These are phyloP conservation scores for Leptodontidium sp. DNA, from an alignment of 2,329 filamentous ascomycete genomes.

Conservation along the genomic window DNA sequence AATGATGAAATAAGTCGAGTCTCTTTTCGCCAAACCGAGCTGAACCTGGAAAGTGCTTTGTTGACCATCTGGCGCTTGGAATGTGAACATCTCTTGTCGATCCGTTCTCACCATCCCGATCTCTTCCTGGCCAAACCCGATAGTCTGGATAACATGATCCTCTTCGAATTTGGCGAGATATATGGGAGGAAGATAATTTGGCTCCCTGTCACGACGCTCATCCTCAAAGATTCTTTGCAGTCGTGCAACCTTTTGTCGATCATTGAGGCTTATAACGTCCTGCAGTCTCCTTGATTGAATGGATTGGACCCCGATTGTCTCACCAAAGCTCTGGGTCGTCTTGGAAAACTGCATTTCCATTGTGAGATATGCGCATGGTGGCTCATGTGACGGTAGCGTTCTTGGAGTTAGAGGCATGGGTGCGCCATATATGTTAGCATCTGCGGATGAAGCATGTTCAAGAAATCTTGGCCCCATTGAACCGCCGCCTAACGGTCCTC, in stretches of 20 bases:
- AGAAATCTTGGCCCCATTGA: slow-evolving; percentile 57
- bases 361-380: slow-evolving; percentile 63
- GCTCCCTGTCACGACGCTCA: slow-evolving; percentile 61
- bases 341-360: slow-evolving; percentile 66
- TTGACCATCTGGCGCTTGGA: slow-evolving; percentile 61
- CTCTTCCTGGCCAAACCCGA: slow-evolving; percentile 63
- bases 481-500: slow-evolving; percentile 53
- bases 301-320: slow-evolving; percentile 59
- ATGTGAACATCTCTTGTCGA: slow-evolving; percentile 63
- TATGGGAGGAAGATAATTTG: slow-evolving; percentile 72
- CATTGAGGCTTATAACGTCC: slow-evolving; percentile 60
- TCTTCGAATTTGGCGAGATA: slow-evolving; percentile 59
- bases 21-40: slow-evolving; percentile 65
- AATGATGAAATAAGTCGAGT: slow-evolving; percentile 69
- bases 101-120: slow-evolving; percentile 60
- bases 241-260: slow-evolving; percentile 60
- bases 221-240: slow-evolving; percentile 63
- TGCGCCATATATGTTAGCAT: slow-evolving; percentile 58
- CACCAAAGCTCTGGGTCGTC: slow-evolving; percentile 62
- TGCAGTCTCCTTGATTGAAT: slow-evolving; percentile 59
- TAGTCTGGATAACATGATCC: slow-evolving; percentile 61
- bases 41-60: slow-evolving; percentile 58
- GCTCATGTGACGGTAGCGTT: slow-evolving; percentile 54
- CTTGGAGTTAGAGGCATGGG: slow-evolving; percentile 38
- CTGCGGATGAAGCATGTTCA: slow-evolving; percentile 58